Percentiles rank a stretch among this genome's conserved stretches.
These are phyloP conservation scores for Fusarium tjaetaba DNA, from an alignment of 2,329 filamentous ascomycete genomes.

Conservation along the genomic window DNA sequence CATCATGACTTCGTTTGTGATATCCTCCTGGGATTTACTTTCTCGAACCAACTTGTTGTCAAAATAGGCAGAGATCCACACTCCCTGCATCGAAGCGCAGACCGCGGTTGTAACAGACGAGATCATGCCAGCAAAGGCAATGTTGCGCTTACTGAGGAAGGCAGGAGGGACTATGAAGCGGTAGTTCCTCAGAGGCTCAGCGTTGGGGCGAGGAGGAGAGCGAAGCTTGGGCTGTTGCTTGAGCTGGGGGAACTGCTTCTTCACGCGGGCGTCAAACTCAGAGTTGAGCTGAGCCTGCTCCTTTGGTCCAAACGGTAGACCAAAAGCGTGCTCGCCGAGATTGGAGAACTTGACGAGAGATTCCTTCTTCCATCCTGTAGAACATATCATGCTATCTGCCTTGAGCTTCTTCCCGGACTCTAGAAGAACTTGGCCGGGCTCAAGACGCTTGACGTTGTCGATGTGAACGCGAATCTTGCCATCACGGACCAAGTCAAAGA, in stretches of 20 bases:
- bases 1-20: not conserved
- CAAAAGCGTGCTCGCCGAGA: not conserved
- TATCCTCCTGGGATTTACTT: not conserved
- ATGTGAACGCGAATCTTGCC: constrained; percentile 59
- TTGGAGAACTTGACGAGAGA: not conserved
- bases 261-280: not conserved
- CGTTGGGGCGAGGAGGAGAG: not conserved
- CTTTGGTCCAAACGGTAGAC: not conserved
- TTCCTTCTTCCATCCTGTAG: constrained; percentile 60
- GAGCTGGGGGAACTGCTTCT: not conserved
- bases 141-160: not conserved
- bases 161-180: constrained; percentile 1
- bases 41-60: not conserved
- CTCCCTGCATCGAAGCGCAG: not conserved
- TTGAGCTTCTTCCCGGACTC: constrained; percentile 52
- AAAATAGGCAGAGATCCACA: not conserved
- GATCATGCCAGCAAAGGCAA: constrained; percentile 1
- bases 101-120: not conserved
- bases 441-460: constrained; percentile 56
- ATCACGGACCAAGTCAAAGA: constrained; percentile 60
- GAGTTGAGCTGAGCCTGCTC: not conserved
- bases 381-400: constrained; percentile 59
- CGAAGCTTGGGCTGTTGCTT: not conserved
- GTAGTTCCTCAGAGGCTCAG: not conserved
- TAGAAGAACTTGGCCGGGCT: constrained; percentile 52